Conservation (phyloP, 2,329 filamentous ascomycete genomes). For the Botrytis aclada region DNA sequence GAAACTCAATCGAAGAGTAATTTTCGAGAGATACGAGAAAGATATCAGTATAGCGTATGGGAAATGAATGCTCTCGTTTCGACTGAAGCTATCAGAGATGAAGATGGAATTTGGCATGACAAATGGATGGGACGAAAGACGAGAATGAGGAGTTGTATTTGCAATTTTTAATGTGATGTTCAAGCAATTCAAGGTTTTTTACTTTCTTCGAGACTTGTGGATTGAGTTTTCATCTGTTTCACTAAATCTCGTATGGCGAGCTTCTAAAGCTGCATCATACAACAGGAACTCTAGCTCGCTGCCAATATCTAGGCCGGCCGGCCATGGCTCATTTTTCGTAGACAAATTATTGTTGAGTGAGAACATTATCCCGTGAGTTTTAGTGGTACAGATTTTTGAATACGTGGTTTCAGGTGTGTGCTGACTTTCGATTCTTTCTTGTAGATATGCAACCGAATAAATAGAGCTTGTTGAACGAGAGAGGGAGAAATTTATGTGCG, state of each 20-base stretch:
- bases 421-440: background rate
- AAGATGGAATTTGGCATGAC: background rate
- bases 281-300: background rate
- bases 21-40: constrained; percentile 15
- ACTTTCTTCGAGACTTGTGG: background rate
- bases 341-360: background rate
- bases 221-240: too few species aligned
- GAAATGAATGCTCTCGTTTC: background rate
- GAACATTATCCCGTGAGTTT: too few species aligned
- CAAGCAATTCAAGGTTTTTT: background rate
- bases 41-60: constrained; percentile 8
- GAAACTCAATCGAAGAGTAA: constrained; percentile 15
- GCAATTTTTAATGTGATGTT: background rate
- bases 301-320: background rate
- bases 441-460: background rate
- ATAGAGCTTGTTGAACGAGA: background rate
- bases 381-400: too few species aligned
- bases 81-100: background rate
- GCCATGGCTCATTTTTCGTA: background rate
- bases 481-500: background rate
- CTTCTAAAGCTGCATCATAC: too few species aligned
- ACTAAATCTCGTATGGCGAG: background rate
- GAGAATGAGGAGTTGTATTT: background rate
- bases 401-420: background rate
- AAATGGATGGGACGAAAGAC: background rate